These are phyloP conservation scores for Scortechinia acanthostroma DNA, from an alignment of 2,329 filamentous ascomycete species.

Conservation along the genomic window DNA sequence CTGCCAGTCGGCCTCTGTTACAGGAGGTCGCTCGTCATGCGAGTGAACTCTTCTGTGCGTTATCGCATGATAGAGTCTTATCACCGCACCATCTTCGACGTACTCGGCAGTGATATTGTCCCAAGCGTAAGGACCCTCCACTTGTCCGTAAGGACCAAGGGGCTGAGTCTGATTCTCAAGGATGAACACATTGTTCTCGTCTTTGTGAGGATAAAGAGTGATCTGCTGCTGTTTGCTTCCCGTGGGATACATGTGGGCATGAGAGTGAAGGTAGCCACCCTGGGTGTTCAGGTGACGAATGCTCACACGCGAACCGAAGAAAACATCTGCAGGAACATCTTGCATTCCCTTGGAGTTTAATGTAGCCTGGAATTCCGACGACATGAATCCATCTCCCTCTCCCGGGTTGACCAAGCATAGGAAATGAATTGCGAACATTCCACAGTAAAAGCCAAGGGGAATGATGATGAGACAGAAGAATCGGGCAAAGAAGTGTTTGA, in stretches of 20 bases:
- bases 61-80: slow-evolving; percentile 76
- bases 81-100: slow-evolving; percentile 72
- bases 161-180: slow-evolving; percentile 96
- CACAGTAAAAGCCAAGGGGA: slow-evolving; percentile 83
- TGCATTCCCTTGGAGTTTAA: slow-evolving; percentile 95
- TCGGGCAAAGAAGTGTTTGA: slow-evolving; percentile 89
- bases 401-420: slow-evolving; percentile 86
- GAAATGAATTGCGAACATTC: slow-evolving; percentile 97
- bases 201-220: slow-evolving; percentile 96
- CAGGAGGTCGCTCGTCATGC: slow-evolving; percentile 81
- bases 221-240: slow-evolving; percentile 98
- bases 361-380: slow-evolving; percentile 95
- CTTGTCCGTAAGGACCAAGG: slow-evolving; percentile 56
- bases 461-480: slow-evolving; percentile 87
- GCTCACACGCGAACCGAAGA: slow-evolving; percentile 76
- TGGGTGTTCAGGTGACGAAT: slow-evolving; percentile 95
- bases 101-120: slow-evolving; percentile 70
- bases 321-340: slow-evolving; percentile 85
- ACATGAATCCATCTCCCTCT: slow-evolving; percentile 98
- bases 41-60: slow-evolving; percentile 90
- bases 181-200: slow-evolving; percentile 93
- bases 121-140: slow-evolving; percentile 72
- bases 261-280: slow-evolving; percentile 93
- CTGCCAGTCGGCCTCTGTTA: slow-evolving; percentile 87
- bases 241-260: slow-evolving; percentile 92